Base-by-base conservation (phyloP, 768 basidiomycete genomes). In the Pulveroboletus sp. region DNA sequence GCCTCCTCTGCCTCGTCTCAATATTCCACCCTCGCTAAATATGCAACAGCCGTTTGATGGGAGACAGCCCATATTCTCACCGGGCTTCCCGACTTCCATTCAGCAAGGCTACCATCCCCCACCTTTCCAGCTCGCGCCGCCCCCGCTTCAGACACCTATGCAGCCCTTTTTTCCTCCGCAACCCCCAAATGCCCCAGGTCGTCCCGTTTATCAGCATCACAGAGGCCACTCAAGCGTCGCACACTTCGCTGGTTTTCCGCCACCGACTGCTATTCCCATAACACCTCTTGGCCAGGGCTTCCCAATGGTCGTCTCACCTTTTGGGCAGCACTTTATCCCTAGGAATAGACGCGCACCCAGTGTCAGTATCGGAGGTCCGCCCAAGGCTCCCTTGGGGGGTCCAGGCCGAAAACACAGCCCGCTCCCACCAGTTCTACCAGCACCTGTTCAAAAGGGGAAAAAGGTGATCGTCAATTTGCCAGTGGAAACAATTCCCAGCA, bases 311-410 rank as follows among this genome's bases (percentile, higher is more conserved):
- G 58, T 76, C 1, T 73, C 71, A 52, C 74, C 66, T 24, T 73
- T 65, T 36, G 66, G 65, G 14, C 76, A 76, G 48, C 81, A 78
- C 3, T 83, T 81, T 57, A 76, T 78, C 7, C 79, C 77, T 27
- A 71, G 85, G 48, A 85, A 75, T 61, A 76, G 84, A 64, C 76
- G 87, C 38, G 79, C 86, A 49, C 77, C 76, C 14, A 79, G 78
- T 55, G 55, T 85, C 39, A 88, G 84, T 63, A 80, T 86, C 37
- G 90, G 90, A 11, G 90, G 90, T 7, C 90, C 90, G n/a, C 90
- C 90, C 8, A 93, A 92, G 65, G 90, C 90, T 1, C 77, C 82
- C 1, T 70, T 93, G 3, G 90, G 90, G 15, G 90, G 90, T 0
- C 89, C 86, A 11, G 79, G 81, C 39, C 79, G 86, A 39, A 92